Conservation (phyloP, 306 rosid genomes). For the Quercus robur region DNA sequence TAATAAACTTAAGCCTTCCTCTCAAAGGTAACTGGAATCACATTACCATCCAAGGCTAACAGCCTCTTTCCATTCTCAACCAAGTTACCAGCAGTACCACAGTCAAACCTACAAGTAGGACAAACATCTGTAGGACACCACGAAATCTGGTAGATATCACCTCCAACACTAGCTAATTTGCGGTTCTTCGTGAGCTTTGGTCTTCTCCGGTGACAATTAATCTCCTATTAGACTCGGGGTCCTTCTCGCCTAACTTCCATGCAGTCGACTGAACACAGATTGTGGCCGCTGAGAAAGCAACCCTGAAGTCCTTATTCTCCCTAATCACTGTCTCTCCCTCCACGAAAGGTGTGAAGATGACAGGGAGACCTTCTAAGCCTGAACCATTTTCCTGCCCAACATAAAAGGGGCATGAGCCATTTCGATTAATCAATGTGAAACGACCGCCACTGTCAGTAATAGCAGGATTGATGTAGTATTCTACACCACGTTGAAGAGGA, state of each 20-base stretch:
- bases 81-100: conserved; percentile 26
- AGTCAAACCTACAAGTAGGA: conserved; percentile 14
- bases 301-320: conserved; percentile 9
- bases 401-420: conserved; percentile 8
- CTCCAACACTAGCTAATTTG: neutral
- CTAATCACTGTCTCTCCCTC: conserved; percentile 19
- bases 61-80: conserved; percentile 30
- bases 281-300: conserved; percentile 17
- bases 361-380: conserved; percentile 8
- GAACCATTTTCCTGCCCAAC: conserved; percentile 26
- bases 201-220: conserved; percentile 18
- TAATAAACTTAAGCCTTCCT: neutral
- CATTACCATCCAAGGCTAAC: conserved; percentile 32
- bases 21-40: conserved; percentile 28
- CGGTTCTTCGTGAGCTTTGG: neutral
- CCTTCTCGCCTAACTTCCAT: conserved; percentile 24
- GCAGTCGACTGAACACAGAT: conserved; percentile 15
- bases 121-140: conserved; percentile 43
- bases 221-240: conserved; percentile 5
- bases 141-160: neutral
- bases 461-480: conserved; percentile 37
- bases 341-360: conserved; percentile 23
- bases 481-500: conserved; percentile 23
- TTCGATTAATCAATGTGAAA: conserved; percentile 27
- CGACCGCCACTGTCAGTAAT: conserved; percentile 33